Evolutionary conservation across 2,329 filamentous ascomycete genomes (phyloP), one percentile per base, ranked within the genome.

Genomic region (Aureobasidium sp.): DNA sequence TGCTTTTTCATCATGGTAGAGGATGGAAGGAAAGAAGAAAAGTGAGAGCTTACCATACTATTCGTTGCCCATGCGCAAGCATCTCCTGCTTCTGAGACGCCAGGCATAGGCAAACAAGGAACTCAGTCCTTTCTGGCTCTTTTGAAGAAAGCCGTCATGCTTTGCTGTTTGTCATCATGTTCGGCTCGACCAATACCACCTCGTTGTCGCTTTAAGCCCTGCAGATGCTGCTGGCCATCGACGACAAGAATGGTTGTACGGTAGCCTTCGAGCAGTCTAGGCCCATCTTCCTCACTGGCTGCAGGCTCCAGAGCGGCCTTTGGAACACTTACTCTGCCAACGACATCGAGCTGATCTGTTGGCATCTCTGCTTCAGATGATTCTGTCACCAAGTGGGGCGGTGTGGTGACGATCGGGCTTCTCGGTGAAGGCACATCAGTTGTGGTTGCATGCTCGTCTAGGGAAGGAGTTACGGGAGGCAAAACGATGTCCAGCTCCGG

Each of bases 171-270:
- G 12, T 83, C 80, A 71, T 97, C 92, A 71, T 90, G 87, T 62
- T 82, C 81, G 43, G 88, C 82, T 68, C 88, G 94, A 61, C 91
- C 91, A 62, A 96, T 88, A 3, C 92, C 92, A 34, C 90, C 90
- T 27, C 87, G 80, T 9, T 90, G 93, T 73, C 90, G 88, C 72
- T 87, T 92, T 63, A 96, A 77, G 32, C 86, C 85, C 48, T 78
- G 75, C 2, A 96, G 81, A 74, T 97, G 92, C 4, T 84, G 81
- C 64, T 83, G 81, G 65, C 82, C 83, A 71, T 96, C 93, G 65
- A 91, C 80, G 5, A 78, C 78, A 50, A 83, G 73, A 32, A 95
- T 79, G 8, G 78, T 72, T 20, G 81, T 77, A 15, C 72, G 75
- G 76, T 78, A 81, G n/a, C 74, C 73, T 20, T 65, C 37, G 8